Evolutionary conservation across 139 green algal species (phyloP).

Genomic region (Coelastrella sp.): DNA sequence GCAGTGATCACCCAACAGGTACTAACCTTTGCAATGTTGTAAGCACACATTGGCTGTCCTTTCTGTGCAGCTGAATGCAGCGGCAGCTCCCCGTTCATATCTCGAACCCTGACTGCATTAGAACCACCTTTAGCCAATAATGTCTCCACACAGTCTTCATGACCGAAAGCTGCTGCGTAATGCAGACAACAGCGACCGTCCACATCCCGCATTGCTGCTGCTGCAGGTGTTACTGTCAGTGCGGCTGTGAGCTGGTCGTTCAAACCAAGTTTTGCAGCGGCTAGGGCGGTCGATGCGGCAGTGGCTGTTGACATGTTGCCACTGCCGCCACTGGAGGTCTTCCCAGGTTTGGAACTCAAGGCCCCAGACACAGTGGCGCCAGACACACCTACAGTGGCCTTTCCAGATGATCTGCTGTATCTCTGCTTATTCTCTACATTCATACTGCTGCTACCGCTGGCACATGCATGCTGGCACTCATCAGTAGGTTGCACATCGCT

Average conservation of each 20-base stretch:
- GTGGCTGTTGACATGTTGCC: no score
- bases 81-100: slow-evolving; percentile 64
- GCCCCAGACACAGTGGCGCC: no score
- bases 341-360: no score
- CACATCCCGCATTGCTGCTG: slow-evolving; percentile 37
- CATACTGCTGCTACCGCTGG: not conserved
- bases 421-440: not conserved
- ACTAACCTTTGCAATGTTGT: slow-evolving; percentile 67
- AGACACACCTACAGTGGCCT: not conserved
- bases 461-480: not conserved
- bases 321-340: no score
- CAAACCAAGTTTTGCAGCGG: slow-evolving; percentile 62
- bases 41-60: slow-evolving; percentile 77
- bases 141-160: slow-evolving; percentile 71
- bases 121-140: slow-evolving; percentile 55
- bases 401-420: not conserved
- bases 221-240: slow-evolving; percentile 33
- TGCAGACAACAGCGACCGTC: slow-evolving; percentile 73
- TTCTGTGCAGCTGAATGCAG: slow-evolving; percentile 74
- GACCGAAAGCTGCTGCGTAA: slow-evolving; percentile 66
- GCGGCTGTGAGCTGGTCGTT: slow-evolving; percentile 54
- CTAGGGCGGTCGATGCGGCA: slow-evolving; percentile 42
- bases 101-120: slow-evolving; percentile 7
- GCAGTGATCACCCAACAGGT: not conserved
- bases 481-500: no score